Evolutionary conservation across 805 yeast species (phyloP), one percentile per base, ranked within the genome.

Genomic region (Priceomyces castillae): DNA sequence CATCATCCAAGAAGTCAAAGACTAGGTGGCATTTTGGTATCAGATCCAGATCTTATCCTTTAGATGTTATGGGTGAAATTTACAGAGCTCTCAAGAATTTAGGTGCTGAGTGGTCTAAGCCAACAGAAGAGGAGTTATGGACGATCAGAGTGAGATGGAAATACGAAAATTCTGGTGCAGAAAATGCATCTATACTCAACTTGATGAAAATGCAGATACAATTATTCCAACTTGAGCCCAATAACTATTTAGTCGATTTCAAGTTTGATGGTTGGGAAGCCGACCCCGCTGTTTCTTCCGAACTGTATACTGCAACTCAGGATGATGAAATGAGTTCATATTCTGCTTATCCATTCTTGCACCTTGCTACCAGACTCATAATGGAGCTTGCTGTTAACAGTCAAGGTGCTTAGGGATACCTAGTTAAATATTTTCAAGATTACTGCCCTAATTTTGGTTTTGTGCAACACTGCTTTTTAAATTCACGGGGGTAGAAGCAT

Each of bases 11-110:
- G 63, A 89, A 88, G 62, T 86, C 92, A 48, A 92, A 90, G 65
- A 88, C 96, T 5, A 82, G 96, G 65, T 94, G 99, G 99, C 99
- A 94, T 71, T 94, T 94, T 60, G 99, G 99, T 51, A 94, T 94
- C 47, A 76, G 99, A 60, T 89, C 97, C 7, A 77, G 97, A 56
- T 88, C 97, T 1, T 94, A 94, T 61, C 98, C 99, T 26, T 73
- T 94, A 54, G 99, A 94, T 64, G 99, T 94, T 3, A 94, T 94
- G 98, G 97, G 97, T 20, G 99, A 94, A 62, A 90, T 94, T 35
- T 94, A 94, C 67, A 76, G 97, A 37, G 98, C 98, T 1, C 73
- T 94, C 59, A 87, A 87, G 65, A 89, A 87, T 56, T 70, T 94
- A 42, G 97, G 97, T 1, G 98, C 98, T 0, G 97, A 94, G 64